Conservation (phyloP, 2,329 filamentous ascomycete species). For the Talaromyces verruculosus region DNA sequence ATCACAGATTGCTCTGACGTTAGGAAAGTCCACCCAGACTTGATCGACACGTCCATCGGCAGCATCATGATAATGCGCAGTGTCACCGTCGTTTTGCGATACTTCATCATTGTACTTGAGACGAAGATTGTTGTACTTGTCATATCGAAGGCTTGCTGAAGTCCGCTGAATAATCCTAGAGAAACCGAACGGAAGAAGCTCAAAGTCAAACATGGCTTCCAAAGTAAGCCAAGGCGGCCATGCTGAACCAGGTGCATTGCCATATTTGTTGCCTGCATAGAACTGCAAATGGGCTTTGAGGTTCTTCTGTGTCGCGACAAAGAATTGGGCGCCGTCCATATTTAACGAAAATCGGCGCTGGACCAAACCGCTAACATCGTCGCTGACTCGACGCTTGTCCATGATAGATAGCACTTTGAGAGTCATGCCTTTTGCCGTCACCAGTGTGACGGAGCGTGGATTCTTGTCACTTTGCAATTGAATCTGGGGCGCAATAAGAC, state of each 20-base stretch:
- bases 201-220: conserved; percentile 97
- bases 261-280: conserved; percentile 93
- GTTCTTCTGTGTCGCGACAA: conserved; percentile 90
- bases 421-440: conserved; percentile 97
- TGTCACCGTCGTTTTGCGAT: conserved; percentile 59
- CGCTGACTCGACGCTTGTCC: conserved; percentile 89
- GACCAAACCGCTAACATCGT: conserved; percentile 91
- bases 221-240: conserved; percentile 99
- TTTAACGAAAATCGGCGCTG: conserved; percentile 90
- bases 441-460: conserved; percentile 90
- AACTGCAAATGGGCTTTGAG: conserved; percentile 85
- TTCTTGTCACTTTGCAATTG: conserved; percentile 99
- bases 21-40: conserved; percentile 94
- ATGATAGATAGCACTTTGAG: conserved; percentile 96
- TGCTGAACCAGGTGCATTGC: conserved; percentile 75
- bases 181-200: conserved; percentile 94
- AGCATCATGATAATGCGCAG: conserved; percentile 43
- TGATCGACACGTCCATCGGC: conserved; percentile 86
- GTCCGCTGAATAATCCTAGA: conserved; percentile 95
- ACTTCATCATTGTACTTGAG: conserved; percentile 97
- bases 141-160: conserved; percentile 88
- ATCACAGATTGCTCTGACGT: conserved; percentile 91
- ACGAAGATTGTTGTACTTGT: conserved; percentile 96
- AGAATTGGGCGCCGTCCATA: conserved; percentile 98
- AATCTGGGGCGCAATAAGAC: conserved; percentile 94